These are phyloP conservation scores for Umbelopsis vinacea DNA, from an alignment of 192 early-diverging fungal genomes.

Conservation along the genomic window DNA sequence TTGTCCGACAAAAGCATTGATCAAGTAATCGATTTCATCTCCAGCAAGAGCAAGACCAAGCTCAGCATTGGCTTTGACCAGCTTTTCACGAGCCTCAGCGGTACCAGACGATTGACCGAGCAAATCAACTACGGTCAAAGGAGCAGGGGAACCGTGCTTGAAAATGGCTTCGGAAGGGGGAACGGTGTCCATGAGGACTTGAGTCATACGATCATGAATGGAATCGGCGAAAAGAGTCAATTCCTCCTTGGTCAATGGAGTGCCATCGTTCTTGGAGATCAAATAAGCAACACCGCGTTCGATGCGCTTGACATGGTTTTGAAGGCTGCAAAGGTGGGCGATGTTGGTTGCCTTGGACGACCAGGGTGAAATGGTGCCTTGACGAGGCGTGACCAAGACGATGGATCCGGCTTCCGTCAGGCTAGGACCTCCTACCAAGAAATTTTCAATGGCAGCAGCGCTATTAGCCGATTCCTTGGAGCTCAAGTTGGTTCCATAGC, in stretches of 20 bases:
- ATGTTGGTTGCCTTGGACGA: constrained; percentile 99
- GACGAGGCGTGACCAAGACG: constrained; percentile 84
- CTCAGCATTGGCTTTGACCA: constrained; percentile 82
- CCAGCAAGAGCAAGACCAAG: constrained; percentile 94
- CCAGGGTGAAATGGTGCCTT: constrained; percentile 99
- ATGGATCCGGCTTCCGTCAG: constrained; percentile 40
- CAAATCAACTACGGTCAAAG: constrained; percentile 57
- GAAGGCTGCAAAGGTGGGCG: constrained; percentile 87
- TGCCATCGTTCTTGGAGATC: constrained; percentile 49
- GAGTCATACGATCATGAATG: constrained; percentile 96
- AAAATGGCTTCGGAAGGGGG: constrained; percentile 74
- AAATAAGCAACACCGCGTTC: constrained; percentile 88
- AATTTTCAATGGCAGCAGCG: constrained; percentile 21
- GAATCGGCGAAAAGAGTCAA: constrained; percentile 52
- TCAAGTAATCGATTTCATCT: constrained; percentile 97
- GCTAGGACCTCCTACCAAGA: constrained; percentile 36
- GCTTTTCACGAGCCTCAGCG: constrained; percentile 61
- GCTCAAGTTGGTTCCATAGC: constrained; percentile 46
- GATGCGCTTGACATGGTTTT: constrained; percentile 71
- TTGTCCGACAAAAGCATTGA: constrained; percentile 74
- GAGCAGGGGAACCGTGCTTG: constrained; percentile 66
- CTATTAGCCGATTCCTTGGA: constrained; percentile 37
- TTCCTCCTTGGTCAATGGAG: constrained; percentile 48
- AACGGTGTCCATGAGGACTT: constrained; percentile 67
- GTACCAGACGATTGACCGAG: constrained; percentile 36